Base-by-base conservation (phyloP, 352 stramenopile species). In the Pseudoperonospora humuli region DNA sequence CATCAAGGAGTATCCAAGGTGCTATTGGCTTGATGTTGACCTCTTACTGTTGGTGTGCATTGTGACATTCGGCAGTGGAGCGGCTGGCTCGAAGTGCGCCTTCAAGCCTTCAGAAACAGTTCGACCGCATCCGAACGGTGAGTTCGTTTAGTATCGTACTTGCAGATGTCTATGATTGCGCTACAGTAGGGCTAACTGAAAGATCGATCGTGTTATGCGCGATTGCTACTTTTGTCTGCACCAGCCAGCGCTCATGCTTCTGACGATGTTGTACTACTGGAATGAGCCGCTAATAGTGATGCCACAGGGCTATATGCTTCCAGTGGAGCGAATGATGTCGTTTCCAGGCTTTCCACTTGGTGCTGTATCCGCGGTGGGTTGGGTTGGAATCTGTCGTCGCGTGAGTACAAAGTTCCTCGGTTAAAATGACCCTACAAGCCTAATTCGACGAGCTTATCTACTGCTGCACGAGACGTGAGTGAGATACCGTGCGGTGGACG, bases 261-360 rank as follows among this genome's bases (percentile, higher is more conserved):
- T 75, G 2, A 39, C 81, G 1, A 66, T 70, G 36, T 32, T 81
- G 9, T 75, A 74, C 43, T 93, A 89, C 64, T 93, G 80, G 80
- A 76, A 76, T 54, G 58, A 83, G 36, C 80, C 80, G 7, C 64
- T 93, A 5, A 72, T 70, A 3, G 58, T 78, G 23, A 54, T 93
- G n/a, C 74, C 71, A 3, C 73, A 86, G 37, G 75, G 80, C 14
- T 77, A 66, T 53, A 81, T 93, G 70, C 50, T 90, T 23, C 80
- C 80, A 3, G 67, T 88, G 21, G 80, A 88, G 62, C 73, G 80
- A 7, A 44, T 93, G 1, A 56, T 93, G 45, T 63, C 80, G 15
- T 80, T 90, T 35, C 80, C 80, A 11, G 73, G 70, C 32, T 93
- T 93, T 45, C 75, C 77, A 10, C 54, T 87, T 15, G 80, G 80